Base-by-base conservation (phyloP, 441 rosid genomes). In the Corymbia calophylla region DNA sequence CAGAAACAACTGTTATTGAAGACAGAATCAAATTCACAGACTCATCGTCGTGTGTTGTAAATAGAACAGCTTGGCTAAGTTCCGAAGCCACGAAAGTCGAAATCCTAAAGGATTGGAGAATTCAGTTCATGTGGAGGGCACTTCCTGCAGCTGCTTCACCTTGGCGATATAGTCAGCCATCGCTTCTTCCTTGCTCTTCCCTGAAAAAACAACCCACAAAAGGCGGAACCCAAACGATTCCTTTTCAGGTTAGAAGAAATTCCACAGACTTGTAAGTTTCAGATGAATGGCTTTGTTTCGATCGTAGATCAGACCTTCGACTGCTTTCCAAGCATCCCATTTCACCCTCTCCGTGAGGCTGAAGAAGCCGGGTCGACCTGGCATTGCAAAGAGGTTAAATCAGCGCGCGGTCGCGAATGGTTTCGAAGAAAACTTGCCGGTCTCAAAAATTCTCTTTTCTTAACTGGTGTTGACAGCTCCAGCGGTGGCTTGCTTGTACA, bases 271-370 rank as follows among this genome's bases (percentile, higher is more conserved):
- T 17, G 47, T 32, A 27, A 35, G 44, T 31, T 27, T 53, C 21
- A 53, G 56, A 39, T 64, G 81, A 44, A 86, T 25, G 49, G 62
- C 60, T 47, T 47, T 31, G 54, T 23, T 85, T 64, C 3, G 27
- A 53, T 53, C 3, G 51, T 29, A 64, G 23, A 15, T 58, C 18
- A 35, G 82, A 92, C 93, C 93, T 92, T 90, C 93, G 90, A 86
- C 91, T 6, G 91, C 90, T 86, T 93, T 93, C 93, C 94, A 91
- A 10, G 93, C 93, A 87, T 93, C 92, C 92, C 94, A 92, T 82
- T 92, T 93, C 7, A 92, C 93, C 62, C 91, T 88, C 19, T 90
- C 93, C 47, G 17, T 87, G 31, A 56, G 66, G 91, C 80, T 90
- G 88, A 93, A 92, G 53, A 88, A 87, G 29, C 92, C 90, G 0